A percentile compares a stretch with the other conserved stretches of the same genome.
phyloP scores from a whole-genome alignment of 345 rosid genomes.

The Excoecaria agallocha region DNA sequence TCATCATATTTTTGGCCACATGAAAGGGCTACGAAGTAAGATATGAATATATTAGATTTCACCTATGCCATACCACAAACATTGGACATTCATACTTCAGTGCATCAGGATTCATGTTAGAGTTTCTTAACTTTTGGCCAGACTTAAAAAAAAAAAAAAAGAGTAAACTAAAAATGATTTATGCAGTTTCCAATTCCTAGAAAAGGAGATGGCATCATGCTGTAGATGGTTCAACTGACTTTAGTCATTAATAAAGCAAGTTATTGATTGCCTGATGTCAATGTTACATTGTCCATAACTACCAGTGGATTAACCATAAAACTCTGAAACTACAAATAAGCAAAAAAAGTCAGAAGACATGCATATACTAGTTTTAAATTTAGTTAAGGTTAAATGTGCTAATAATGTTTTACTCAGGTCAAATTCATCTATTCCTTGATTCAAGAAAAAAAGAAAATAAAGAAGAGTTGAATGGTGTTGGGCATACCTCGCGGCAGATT shows the following conservation, averaged over 20 bases:
- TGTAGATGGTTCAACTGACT: neutral
- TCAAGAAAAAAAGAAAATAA: too few relatives aligned
- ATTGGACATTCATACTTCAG: too few relatives aligned
- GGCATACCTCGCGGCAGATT: constrained; percentile 65
- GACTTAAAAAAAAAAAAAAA: too few relatives aligned
- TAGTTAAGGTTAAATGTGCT: neutral
- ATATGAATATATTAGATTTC: neutral
- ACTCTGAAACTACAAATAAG: neutral
- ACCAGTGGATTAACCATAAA: neutral
- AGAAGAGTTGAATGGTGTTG: neutral
- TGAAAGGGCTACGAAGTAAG: neutral
- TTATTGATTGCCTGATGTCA: neutral
- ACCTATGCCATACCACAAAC: too few relatives aligned
- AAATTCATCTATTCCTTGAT: constrained; percentile 1
- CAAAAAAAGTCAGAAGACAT: too few relatives aligned
- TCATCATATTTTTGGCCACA: too few relatives aligned
- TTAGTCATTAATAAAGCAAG: neutral
- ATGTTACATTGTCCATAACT: neutral
- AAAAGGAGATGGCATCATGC: neutral
- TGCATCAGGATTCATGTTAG: too few relatives aligned
- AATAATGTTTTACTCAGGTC: neutral
- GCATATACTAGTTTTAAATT: neutral
- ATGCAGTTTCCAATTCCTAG: neutral
- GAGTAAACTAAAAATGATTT: neutral
- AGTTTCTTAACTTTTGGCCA: too few relatives aligned